These are phyloP conservation scores for Mycena olivaceomarginata DNA, from an alignment of 768 basidiomycete genomes.

Conservation along the genomic window DNA sequence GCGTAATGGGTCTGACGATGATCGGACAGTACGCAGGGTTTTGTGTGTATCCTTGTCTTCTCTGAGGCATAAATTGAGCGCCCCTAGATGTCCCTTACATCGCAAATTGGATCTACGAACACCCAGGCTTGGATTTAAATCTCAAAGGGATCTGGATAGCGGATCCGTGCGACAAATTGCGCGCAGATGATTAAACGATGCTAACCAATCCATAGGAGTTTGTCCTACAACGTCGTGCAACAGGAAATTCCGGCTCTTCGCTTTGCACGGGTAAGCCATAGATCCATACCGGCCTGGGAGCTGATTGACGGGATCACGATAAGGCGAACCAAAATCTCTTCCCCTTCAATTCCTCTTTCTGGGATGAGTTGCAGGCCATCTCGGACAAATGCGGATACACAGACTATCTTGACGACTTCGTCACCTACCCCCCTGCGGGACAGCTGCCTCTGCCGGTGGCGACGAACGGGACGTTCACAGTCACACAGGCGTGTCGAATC, in stretches of 20 bases:
- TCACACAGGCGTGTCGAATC: constrained; percentile 63
- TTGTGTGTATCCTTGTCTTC: constrained; percentile 63
- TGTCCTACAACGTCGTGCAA: constrained; percentile 71
- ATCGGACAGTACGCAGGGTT: constrained; percentile 77
- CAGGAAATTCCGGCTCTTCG: constrained; percentile 79
- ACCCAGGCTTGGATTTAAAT: constrained; percentile 71
- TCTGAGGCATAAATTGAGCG: constrained; percentile 2
- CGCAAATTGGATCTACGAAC: constrained; percentile 82
- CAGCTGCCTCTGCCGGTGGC: constrained; percentile 77
- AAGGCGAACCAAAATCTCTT: constrained; percentile 76
- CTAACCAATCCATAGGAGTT: constrained; percentile 29
- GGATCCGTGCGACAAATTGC: constrained; percentile 59
- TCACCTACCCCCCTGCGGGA: constrained; percentile 79
- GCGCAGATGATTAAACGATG: not conserved
- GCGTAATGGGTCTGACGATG: not conserved
- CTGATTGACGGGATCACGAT: not conserved
- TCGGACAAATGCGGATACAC: constrained; percentile 77
- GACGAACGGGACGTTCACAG: constrained; percentile 63
- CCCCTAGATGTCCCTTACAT: constrained; percentile 69
- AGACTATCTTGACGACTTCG: constrained; percentile 75
- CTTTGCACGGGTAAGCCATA: constrained; percentile 64
- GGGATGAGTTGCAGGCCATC: constrained; percentile 69
- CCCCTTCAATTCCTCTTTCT: constrained; percentile 75
- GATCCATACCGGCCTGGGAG: not conserved
- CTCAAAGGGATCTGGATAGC: constrained; percentile 81